Base-by-base conservation (phyloP, 345 rosid species). In the Moringa oleifera region DNA sequence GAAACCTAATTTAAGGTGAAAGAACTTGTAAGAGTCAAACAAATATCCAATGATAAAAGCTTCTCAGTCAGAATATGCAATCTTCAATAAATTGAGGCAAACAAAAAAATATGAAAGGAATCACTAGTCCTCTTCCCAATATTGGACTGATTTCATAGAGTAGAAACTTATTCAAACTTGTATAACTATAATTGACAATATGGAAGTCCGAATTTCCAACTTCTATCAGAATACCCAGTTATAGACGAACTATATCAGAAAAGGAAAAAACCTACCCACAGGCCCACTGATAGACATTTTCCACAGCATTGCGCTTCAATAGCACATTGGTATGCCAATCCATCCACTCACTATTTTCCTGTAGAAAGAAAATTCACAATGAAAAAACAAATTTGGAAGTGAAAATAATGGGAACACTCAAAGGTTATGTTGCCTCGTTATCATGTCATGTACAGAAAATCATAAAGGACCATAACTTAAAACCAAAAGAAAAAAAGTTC, bases 231-330 rank as follows among this genome's bases (percentile, higher is more conserved):
- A 41, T 41, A 41, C 47, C 47, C 47, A 41, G 12, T 41, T 11
- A 41, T 16, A 41, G 6, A 11, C 47, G 17, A 50, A 66, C 59
- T 51, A 55, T 18, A 53, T 18, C n/a, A 2, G n/a, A n/a, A 24
- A 2, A 59, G 24, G 64, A 25, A 57, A 52, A 54, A 68, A 78
- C 90, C 58, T 75, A 91, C 98, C 98, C 96, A 57, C 97, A 91
- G 31, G 85, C 82, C 97, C 97, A 91, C 59, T 88, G 85, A 68
- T 79, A 84, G 21, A 86, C 85, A 71, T 91, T 91, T 79, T 91
- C 97, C 77, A 85, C 73, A 2, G 86, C 76, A 72, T 91, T 91
- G 55, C 97, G 89, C 70, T 86, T 81, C 47, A 86, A 77, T 56
- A 91, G 75, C 46, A 84, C 80, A 81, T 79, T 82, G 46, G 80